Conservation (phyloP, 345 rosid genomes). For the Lenwebbia sp. region DNA sequence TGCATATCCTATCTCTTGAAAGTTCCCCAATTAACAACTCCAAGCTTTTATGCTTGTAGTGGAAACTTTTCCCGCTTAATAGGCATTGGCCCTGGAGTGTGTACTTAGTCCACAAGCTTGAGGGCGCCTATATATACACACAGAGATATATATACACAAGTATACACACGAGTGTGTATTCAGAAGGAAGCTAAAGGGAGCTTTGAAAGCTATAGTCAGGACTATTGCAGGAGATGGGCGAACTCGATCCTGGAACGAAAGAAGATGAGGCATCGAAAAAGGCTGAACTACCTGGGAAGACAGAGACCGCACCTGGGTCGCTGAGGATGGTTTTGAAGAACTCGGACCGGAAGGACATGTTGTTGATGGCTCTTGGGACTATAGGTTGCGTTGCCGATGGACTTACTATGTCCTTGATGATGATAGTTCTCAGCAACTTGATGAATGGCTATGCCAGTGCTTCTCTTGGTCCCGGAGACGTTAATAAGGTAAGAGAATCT, state of each 20-base stretch:
- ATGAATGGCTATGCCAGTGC: conserved; percentile 9
- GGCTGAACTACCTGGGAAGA: neutral
- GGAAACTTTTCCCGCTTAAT: neutral
- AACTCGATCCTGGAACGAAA: neutral
- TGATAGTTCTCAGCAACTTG: conserved; percentile 8
- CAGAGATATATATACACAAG: neutral
- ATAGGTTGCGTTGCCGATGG: conserved; percentile 18
- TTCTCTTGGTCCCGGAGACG: neutral
- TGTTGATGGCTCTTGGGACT: conserved; percentile 14
- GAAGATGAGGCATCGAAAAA: neutral
- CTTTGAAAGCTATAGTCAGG: neutral
- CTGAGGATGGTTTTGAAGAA: conserved; percentile 4
- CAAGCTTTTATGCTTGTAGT: neutral
- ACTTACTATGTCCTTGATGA: neutral
- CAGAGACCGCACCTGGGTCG: neutral
- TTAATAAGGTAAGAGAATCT: conserved; percentile 7
- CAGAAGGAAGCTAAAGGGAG: neutral
- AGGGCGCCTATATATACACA: neutral
- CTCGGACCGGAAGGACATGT: conserved; percentile 12
- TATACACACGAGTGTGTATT: neutral
- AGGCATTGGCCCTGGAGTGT: neutral
- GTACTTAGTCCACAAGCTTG: neutral
- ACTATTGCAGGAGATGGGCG: neutral
- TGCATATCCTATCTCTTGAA: neutral
- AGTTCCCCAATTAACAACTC: neutral